Conservation (phyloP, 305 asterid species). For the Caryopteris hybrid region DNA sequence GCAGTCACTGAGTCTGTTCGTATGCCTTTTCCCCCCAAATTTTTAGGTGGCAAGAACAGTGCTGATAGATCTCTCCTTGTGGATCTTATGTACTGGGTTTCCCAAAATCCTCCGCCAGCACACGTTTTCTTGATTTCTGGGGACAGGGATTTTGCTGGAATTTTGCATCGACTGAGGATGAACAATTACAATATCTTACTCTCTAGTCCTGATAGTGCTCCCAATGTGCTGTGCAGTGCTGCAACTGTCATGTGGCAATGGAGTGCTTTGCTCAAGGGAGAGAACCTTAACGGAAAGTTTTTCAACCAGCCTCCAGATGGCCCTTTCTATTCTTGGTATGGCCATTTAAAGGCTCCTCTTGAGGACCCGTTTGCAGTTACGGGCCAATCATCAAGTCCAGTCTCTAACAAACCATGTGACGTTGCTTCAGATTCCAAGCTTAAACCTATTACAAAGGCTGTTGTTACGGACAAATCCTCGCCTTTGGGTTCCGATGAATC, state of each 20-base stretch:
- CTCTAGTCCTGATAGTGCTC: conserved; percentile 57
- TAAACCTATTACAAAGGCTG: conserved; percentile 51
- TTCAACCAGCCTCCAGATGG: conserved; percentile 98
- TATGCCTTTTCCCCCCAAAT: background rate
- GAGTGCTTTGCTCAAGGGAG: conserved; percentile 76
- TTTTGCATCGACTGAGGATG: conserved; percentile 81
- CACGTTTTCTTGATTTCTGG: conserved; percentile 86
- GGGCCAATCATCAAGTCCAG: conserved; percentile 34
- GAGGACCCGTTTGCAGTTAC: conserved; percentile 61
- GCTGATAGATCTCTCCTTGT: conserved; percentile 91
- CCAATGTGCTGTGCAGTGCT: conserved; percentile 78
- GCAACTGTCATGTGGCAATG: conserved; percentile 98
- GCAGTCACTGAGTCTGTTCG: background rate
- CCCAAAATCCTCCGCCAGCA: conserved; percentile 97
- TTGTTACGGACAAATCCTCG: conserved; percentile 37
- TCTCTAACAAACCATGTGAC: conserved; percentile 35
- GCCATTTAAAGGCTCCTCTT: conserved; percentile 64
- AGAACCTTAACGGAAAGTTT: conserved; percentile 64
- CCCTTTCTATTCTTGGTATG: conserved; percentile 86
- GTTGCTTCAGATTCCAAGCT: conserved; percentile 35
- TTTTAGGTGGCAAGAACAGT: conserved; percentile 84
- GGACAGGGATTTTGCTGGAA: conserved; percentile 81
- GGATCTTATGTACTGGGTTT: conserved; percentile 92
- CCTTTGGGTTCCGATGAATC: conserved; percentile 31
- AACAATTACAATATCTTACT: conserved; percentile 84